Evolutionary conservation across 2,329 filamentous ascomycete genomes (phyloP).

Genomic region (Diaporthe velutina): DNA sequence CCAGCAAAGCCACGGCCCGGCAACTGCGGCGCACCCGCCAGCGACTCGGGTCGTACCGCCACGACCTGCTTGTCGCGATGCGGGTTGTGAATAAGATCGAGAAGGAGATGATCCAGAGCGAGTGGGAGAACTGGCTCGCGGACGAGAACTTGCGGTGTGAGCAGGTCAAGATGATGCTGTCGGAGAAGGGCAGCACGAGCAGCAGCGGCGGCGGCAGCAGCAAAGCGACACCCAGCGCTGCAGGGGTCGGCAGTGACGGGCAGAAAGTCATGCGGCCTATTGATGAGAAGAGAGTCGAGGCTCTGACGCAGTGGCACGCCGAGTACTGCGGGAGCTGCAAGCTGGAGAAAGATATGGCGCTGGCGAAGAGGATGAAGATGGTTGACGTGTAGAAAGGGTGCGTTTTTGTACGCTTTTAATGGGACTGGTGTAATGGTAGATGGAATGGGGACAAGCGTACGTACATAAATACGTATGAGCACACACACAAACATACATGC

Average conservation of each 20-base stretch:
- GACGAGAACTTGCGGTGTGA: conserved; percentile 84
- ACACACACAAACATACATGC: not conserved
- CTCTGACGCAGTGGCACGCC: conserved; percentile 62
- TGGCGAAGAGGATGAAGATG: conserved; percentile 49
- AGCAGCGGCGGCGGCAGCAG: conserved; percentile 40
- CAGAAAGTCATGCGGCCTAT: conserved; percentile 46
- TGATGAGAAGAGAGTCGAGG: conserved; percentile 49
- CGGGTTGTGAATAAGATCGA: conserved; percentile 92
- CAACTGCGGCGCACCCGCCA: conserved; percentile 85
- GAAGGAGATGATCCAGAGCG: conserved; percentile 84
- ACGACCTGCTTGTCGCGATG: conserved; percentile 92
- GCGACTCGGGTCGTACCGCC: conserved; percentile 84
- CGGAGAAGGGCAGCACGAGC: conserved; percentile 33
- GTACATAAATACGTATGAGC: not conserved
- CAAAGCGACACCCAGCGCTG: conserved; percentile 28
- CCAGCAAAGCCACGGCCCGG: conserved; percentile 68
- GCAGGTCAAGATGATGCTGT: conserved; percentile 65
- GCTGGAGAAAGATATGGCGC: conserved; percentile 53
- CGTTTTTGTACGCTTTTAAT: not conserved
- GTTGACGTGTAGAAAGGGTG: conserved; percentile 38
- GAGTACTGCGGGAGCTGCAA: conserved; percentile 70
- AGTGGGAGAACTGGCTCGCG: conserved; percentile 93
- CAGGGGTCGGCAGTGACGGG: conserved; percentile 35
- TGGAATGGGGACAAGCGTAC: not conserved
- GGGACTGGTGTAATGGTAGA: not conserved